A percentile compares a stretch with the other conserved stretches of the same genome.
phyloP scores from a whole-genome alignment of 208 protist species.

The Crithidia brevicula region DNA sequence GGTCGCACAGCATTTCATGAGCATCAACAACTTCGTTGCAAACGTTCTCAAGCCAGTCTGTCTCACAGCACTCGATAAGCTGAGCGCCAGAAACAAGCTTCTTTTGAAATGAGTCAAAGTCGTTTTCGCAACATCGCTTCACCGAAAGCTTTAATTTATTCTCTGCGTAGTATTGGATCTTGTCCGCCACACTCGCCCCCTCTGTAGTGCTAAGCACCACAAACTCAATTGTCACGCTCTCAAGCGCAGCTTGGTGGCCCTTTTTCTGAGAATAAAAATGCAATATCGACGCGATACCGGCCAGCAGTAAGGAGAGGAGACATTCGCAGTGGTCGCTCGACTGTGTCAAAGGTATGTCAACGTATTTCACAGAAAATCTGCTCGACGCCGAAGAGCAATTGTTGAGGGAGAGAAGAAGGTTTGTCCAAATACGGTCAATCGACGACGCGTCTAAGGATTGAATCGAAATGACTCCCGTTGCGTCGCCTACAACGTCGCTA shows the following conservation, averaged over 20 bases:
- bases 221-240: conserved; percentile 38
- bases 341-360: conserved; percentile 44
- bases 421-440: conserved; percentile 32
- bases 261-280: conserved; percentile 32
- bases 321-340: conserved; percentile 41
- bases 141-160: conserved; percentile 47
- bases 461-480: neutral
- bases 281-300: conserved; percentile 35
- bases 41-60: conserved; percentile 14
- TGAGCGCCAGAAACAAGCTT: conserved; percentile 5
- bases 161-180: conserved; percentile 55
- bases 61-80: conserved; percentile 6
- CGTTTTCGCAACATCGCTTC: conserved; percentile 12
- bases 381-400: neutral
- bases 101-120: conserved; percentile 10
- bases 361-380: conserved; percentile 42
- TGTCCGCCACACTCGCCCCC: conserved; percentile 35
- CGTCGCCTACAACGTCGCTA: neutral
- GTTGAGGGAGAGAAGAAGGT: conserved; percentile 27
- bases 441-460: conserved; percentile 8
- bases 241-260: conserved; percentile 14
- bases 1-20: conserved; percentile 31
- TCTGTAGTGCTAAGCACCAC: conserved; percentile 32
- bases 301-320: conserved; percentile 56
- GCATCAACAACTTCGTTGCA: conserved; percentile 31